A percentile compares a stretch with the other conserved stretches of the same genome.
These are phyloP conservation scores for Apiospora rasikravindrae DNA, from an alignment of 2,329 filamentous ascomycete species.

Conservation along the genomic window DNA sequence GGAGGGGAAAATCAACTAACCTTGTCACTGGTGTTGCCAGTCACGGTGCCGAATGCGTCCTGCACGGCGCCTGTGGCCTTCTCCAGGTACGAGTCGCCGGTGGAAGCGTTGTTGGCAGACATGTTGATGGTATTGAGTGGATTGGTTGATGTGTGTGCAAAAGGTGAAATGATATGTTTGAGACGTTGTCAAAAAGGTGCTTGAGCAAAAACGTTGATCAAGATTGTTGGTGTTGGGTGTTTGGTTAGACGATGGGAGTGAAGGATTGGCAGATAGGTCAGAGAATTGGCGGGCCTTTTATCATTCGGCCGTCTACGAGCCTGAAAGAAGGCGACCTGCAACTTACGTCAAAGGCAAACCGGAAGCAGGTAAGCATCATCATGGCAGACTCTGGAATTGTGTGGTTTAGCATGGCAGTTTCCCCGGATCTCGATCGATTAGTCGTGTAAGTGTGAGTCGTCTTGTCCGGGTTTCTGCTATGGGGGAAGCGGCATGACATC, in stretches of 20 bases:
- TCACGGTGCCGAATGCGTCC: slow-evolving; percentile 72
- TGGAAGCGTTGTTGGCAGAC: slow-evolving; percentile 65
- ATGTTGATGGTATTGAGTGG: slow-evolving; percentile 34
- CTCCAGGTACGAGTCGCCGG: slow-evolving; percentile 79
- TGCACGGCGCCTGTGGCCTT: slow-evolving; percentile 75
- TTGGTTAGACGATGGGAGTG: background rate
- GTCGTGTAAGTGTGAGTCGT: background rate
- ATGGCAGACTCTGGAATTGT: background rate
- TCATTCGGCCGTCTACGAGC: background rate
- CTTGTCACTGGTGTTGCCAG: slow-evolving; percentile 73
- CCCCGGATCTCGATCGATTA: slow-evolving; percentile 13
- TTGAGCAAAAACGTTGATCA: background rate
- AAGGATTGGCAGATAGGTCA: background rate
- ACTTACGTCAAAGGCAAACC: slow-evolving; percentile 16
- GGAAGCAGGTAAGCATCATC: slow-evolving; percentile 6
- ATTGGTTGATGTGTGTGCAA: background rate
- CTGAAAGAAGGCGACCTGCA: background rate
- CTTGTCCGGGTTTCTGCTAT: background rate
- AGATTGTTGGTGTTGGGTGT: background rate
- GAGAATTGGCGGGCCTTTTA: slow-evolving; percentile 2
- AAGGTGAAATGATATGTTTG: background rate
- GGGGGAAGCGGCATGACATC: slow-evolving; percentile 7
- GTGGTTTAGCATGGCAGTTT: background rate
- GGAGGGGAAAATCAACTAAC: slow-evolving; percentile 38
- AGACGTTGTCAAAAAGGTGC: background rate